Base-by-base conservation (phyloP, 345 rosid species). In the Salix exigua region DNA sequence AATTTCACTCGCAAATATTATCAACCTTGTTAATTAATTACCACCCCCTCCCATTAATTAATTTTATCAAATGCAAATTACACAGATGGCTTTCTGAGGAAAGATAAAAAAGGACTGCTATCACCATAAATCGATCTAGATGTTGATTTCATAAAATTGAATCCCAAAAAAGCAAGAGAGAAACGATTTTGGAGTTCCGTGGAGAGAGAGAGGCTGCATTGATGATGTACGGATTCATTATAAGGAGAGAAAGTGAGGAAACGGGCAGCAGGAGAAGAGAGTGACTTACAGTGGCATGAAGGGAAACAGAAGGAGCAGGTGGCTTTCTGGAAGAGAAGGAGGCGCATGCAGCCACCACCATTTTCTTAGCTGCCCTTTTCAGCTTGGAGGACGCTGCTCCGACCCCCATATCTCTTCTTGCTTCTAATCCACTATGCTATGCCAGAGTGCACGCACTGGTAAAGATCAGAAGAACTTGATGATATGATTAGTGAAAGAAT, bases 261-360 rank as follows among this genome's bases (percentile, higher is more conserved):
- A 75, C 5, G 18, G 42, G 26, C n/a, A 73, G 19, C 21, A 9
- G 23, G 25, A 23, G 48, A 38, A 33, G 55, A 5, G 38, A 1
- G 40, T 11, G 38, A 70, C 87, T 83, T 87, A 87, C 90, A 60
- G 73, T 73, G 75, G 75, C 33, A 42, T 71, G 44, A 63, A 66
- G 40, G 68, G 79, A 68, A 69, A 55, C 55, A 26, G 87, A 64
- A 58, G 80, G 81, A 78, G 88, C 35, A 62, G 88, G 73, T 68
- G 86, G 69, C 69, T 17, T 61, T 44, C 77, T 82, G 23, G 84
- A 78, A 74, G 91, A 88, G 88, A 89, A 88, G 79, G 92, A 89
- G 71, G 87, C 89, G 42, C 94, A 93, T 25, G 92, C 98, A 70
- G 92, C 93, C 11, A 85, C 82, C 76, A 85, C 89, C 84, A 91